Percentiles rank a stretch among this genome's conserved stretches.
Evolutionary conservation across 495 filamentous ascomycete genomes (phyloP).

Genomic region (Polyplosphaeria fusca): DNA sequence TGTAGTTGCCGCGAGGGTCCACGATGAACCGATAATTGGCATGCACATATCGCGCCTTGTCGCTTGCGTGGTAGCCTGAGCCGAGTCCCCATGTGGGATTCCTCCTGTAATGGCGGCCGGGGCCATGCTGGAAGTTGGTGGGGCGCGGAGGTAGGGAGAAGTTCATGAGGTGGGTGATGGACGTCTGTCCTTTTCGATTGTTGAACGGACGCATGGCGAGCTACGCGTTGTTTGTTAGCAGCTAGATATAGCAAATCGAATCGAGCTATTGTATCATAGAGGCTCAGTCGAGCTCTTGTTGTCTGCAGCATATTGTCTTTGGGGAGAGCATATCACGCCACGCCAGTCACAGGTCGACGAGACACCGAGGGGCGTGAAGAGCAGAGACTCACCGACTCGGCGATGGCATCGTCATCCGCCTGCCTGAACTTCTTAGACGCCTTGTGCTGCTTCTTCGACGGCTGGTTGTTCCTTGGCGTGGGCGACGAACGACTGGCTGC

Average conservation of each 20-base stretch:
- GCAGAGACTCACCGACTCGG: constrained; percentile 62
- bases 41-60: constrained; percentile 89
- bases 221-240: constrained; percentile 40
- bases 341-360: too few relatives aligned
- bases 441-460: constrained; percentile 70
- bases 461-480: constrained; percentile 68
- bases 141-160: constrained; percentile 79
- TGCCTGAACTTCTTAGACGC: constrained; percentile 54
- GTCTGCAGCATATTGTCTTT: too few relatives aligned
- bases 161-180: constrained; percentile 94
- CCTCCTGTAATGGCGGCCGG: constrained; percentile 53
- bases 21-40: constrained; percentile 98
- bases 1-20: constrained; percentile 73
- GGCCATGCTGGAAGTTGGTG: constrained; percentile 55
- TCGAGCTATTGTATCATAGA: too few relatives aligned
- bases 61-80: constrained; percentile 84
- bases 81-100: constrained; percentile 82
- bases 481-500: constrained; percentile 38
- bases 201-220: constrained; percentile 78
- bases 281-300: too few relatives aligned
- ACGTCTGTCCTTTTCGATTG: constrained; percentile 87
- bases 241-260: too few relatives aligned
- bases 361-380: neutral
- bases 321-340: too few relatives aligned
- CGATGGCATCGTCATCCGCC: constrained; percentile 77